Base-by-base conservation (phyloP, 2,329 filamentous ascomycete species). In the Podosphaera aphanis region DNA sequence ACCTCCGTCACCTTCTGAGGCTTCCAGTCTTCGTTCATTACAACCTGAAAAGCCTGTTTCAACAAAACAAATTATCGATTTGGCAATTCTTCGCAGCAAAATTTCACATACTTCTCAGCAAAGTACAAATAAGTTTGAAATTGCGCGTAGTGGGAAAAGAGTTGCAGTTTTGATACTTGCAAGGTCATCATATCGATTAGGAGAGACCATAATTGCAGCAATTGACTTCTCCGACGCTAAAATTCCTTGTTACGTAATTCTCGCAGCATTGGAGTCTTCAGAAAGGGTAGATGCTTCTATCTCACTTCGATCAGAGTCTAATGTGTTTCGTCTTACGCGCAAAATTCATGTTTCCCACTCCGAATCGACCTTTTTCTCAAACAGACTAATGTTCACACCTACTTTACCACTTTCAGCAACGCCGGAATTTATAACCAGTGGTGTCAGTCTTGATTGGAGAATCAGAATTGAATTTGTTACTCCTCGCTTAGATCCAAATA, bases 381-480 rank as follows among this genome's bases (percentile, higher is more conserved):
- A 80, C 6, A 71, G 84, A 43, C 69, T 88, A 19, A 74, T 82
- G 5, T 94, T 95, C 56, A 77, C 70, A 7, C 81, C 85, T 0
- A 80, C 83, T 0, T 85, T 98, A 43, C 90, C 90, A 0, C 71
- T 80, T 16, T 70, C 70, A 13, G 85, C 83, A 0, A 93, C 86
- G 0, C 90, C 90, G 0, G 85, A 90, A 51, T 93, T 98, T 53
- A 72, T 92, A 41, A 98, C 90, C 0, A 93, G 77, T 49, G 86
- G 86, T 1, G 74, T 98, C 3, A 81, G 74, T 51, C 66, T 94
- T 21, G 80, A 84, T 52, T 98, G 90, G 90, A 82, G 80, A 59
- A 66, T 98, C 29, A 69, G 83, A 1, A 75, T 98, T 48, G 86
- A 95, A 62, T 98, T 98, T 62, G 85, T 93, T 21, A 88, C 88